Percentiles rank a stretch among this genome's conserved stretches.
phyloP scores from a whole-genome alignment of 768 basidiomycete genomes.

The Tylopilus vinaceipallidus region DNA sequence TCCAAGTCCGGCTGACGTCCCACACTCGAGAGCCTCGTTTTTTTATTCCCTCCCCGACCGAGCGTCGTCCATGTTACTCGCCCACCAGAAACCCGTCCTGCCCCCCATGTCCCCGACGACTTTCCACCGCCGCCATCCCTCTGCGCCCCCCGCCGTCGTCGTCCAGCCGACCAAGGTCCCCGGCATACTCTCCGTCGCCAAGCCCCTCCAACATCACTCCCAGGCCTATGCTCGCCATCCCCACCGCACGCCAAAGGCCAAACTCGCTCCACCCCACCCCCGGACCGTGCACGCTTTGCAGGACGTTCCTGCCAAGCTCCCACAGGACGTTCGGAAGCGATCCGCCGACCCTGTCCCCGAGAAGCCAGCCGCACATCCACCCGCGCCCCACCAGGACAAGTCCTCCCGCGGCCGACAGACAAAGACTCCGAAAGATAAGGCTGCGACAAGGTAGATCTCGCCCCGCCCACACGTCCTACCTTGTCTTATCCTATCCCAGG shows the following conservation, averaged over 20 bases:
- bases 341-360: conserved; percentile 23
- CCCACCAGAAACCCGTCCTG: conserved; percentile 37
- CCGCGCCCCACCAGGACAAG: conserved; percentile 27
- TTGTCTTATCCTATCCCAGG: conserved; percentile 29
- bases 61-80: conserved; percentile 38
- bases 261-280: conserved; percentile 23
- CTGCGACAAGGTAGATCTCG: conserved; percentile 38
- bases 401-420: conserved; percentile 33
- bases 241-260: conserved; percentile 38
- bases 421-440: conserved; percentile 45
- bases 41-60: conserved; percentile 9
- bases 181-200: conserved; percentile 69
- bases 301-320: conserved; percentile 32
- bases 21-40: conserved; percentile 30
- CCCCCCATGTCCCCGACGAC: conserved; percentile 30
- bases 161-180: conserved; percentile 73
- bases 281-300: conserved; percentile 18
- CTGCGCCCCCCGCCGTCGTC: conserved; percentile 64
- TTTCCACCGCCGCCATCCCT: conserved; percentile 63
- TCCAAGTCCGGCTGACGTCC: conserved; percentile 33
- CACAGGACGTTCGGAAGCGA: conserved; percentile 26
- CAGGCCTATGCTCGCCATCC: conserved; percentile 35
- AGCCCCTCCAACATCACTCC: conserved; percentile 43
- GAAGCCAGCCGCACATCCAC: conserved; percentile 26
- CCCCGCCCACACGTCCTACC: not conserved